phyloP scores from a whole-genome alignment of 2,329 filamentous ascomycete genomes.

The Emergomyces orientalis region DNA sequence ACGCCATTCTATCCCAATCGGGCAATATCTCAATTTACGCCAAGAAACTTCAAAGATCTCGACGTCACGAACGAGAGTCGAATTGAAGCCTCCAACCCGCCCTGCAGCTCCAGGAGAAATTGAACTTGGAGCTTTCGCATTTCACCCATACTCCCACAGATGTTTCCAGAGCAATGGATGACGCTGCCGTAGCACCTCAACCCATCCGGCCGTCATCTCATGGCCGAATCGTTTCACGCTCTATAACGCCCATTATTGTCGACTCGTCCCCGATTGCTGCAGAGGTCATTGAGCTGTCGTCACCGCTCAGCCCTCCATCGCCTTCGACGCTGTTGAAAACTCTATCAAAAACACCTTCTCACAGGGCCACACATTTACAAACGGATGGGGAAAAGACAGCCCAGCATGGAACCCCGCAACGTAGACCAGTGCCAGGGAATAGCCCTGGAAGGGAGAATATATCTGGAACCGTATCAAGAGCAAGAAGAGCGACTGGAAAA shows the following conservation, averaged over 20 bases:
- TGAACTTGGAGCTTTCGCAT: not conserved
- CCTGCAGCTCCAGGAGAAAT: not conserved
- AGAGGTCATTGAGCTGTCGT: conserved; percentile 14
- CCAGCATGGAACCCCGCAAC: not conserved
- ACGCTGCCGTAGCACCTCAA: conserved; percentile 9
- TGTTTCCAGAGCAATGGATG: not conserved
- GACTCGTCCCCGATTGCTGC: not conserved
- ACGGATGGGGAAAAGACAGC: not conserved
- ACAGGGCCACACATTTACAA: not conserved
- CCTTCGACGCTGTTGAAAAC: conserved; percentile 17
- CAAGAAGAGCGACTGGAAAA: conserved; percentile 9
- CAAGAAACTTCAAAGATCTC: not conserved
- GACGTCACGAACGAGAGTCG: not conserved
- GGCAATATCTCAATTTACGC: conserved; percentile 22
- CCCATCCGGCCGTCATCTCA: conserved; percentile 32
- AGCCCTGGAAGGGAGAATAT: not conserved
- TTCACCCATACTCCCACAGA: not conserved
- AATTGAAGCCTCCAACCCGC: not conserved
- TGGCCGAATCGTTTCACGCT: conserved; percentile 23
- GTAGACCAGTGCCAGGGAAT: not conserved
- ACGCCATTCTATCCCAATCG: conserved; percentile 19
- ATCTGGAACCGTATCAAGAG: not conserved
- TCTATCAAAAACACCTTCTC: not conserved
- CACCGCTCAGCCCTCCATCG: conserved; percentile 20
- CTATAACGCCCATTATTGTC: conserved; percentile 23